Evolutionary conservation across 768 basidiomycete genomes (phyloP).

Genomic region (Pleurotus pulmonarius): DNA sequence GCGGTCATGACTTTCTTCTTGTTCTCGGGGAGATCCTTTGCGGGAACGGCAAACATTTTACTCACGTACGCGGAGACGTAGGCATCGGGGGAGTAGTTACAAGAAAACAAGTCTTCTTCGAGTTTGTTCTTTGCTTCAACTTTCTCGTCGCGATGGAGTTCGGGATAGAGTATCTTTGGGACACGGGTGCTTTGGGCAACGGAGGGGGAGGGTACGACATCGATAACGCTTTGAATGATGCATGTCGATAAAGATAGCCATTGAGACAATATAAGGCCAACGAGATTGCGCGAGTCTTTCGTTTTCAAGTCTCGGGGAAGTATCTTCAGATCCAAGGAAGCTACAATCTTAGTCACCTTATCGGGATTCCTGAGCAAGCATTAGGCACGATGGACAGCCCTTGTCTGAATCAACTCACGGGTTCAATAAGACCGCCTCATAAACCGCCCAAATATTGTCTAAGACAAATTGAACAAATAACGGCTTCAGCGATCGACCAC

Average conservation of each 20-base stretch:
- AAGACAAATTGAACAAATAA: slow-evolving; percentile 96
- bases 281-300: slow-evolving; percentile 82
- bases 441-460: slow-evolving; percentile 97
- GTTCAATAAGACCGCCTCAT: slow-evolving; percentile 83
- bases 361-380: slow-evolving; percentile 68
- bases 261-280: slow-evolving; percentile 86
- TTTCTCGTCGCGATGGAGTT: slow-evolving; percentile 52
- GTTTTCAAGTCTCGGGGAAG: slow-evolving; percentile 85
- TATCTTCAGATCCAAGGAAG: slow-evolving; percentile 78
- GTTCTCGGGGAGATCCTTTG: slow-evolving; percentile 80
- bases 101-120: slow-evolving; percentile 79
- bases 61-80: slow-evolving; percentile 85
- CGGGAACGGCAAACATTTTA: slow-evolving; percentile 96
- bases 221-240: slow-evolving; percentile 88
- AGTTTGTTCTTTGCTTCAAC: slow-evolving; percentile 70
- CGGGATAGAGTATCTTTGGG: slow-evolving; percentile 89
- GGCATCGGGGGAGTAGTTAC: slow-evolving; percentile 53
- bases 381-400: slow-evolving; percentile 1
- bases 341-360: slow-evolving; percentile 84
- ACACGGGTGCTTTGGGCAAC: slow-evolving; percentile 79
- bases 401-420: slow-evolving; percentile 58
- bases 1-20: slow-evolving; percentile 74
- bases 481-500: slow-evolving; percentile 84
- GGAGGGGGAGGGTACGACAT: slow-evolving; percentile 87
- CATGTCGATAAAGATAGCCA: slow-evolving; percentile 95